These are phyloP conservation scores for Lolium perenne DNA, from an alignment of 176 grass and related monocot species.

Conservation along the genomic window DNA sequence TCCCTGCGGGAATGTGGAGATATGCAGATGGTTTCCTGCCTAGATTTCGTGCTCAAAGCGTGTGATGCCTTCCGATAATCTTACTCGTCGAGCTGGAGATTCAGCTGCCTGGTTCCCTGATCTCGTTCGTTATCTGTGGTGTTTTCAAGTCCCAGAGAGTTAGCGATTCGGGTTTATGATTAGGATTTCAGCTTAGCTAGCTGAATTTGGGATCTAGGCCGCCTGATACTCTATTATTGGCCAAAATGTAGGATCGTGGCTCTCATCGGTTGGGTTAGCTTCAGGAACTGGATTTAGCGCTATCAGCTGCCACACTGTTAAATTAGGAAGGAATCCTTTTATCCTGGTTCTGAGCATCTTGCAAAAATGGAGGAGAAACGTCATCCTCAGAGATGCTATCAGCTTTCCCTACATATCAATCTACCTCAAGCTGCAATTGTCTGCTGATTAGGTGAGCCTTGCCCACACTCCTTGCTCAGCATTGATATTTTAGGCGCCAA, in stretches of 20 bases:
- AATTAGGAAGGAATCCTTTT: conserved; percentile 7
- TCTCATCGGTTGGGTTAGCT: neutral
- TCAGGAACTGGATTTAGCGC: conserved; percentile 17
- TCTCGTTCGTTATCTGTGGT: conserved; percentile 14
- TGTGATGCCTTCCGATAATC: conserved; percentile 15
- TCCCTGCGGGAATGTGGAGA: conserved; percentile 52
- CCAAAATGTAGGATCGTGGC: conserved; percentile 28
- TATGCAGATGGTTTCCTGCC: conserved; percentile 27
- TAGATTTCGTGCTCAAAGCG: conserved; percentile 31
- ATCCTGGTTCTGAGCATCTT: conserved; percentile 23
- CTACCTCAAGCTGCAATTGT: neutral
- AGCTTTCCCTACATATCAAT: neutral
- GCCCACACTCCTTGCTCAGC: neutral
- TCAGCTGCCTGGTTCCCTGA: conserved; percentile 10
- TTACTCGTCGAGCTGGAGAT: conserved; percentile 38
- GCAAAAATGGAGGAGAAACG: conserved; percentile 10
- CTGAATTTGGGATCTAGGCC: conserved; percentile 34
- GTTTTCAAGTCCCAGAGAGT: conserved; percentile 21
- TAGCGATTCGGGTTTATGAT: conserved; percentile 38
- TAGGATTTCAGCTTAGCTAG: conserved; percentile 8
- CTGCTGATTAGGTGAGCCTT: conserved; percentile 6
- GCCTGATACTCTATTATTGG: conserved; percentile 28
- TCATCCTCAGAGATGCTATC: conserved; percentile 18
- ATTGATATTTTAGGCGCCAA: too few species aligned
- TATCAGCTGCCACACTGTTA: conserved; percentile 21